Conservation (phyloP, 805 yeast genomes). For the Yamadazyma takamatsuzukensis region DNA sequence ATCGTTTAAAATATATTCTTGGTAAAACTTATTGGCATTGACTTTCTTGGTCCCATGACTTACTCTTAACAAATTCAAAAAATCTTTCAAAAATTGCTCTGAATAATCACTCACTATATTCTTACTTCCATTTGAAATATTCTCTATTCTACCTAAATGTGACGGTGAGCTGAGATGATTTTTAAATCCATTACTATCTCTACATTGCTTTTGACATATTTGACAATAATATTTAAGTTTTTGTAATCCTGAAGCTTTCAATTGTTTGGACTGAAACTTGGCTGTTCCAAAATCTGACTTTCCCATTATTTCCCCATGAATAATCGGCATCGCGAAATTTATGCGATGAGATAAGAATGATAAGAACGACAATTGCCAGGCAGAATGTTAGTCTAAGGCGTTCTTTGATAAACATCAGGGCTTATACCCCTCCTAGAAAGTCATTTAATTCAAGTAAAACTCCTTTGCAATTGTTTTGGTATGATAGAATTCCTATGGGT, state of each 20-base stretch:
- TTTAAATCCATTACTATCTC: conserved; percentile 94
- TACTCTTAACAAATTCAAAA: conserved; percentile 55
- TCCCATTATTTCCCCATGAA: too few relatives aligned
- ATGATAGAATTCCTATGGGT: conserved; percentile 20
- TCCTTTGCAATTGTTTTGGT: conserved; percentile 23
- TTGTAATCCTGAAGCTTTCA: conserved; percentile 83
- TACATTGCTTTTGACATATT: conserved; percentile 85
- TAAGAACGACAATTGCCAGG: too few relatives aligned
- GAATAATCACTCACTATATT: conserved; percentile 58
- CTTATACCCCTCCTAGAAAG: conserved; percentile 37
- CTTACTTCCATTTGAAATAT: conserved; percentile 33
- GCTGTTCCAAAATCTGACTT: conserved; percentile 44
- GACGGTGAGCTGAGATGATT: conserved; percentile 83
- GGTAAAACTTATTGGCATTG: conserved; percentile 82
- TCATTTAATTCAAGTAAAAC: conserved; percentile 24
- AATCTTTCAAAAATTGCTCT: conserved; percentile 55
- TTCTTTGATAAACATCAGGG: too few relatives aligned
- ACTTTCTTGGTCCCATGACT: conserved; percentile 80
- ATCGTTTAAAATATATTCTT: conserved; percentile 74
- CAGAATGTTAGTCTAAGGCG: too few relatives aligned
- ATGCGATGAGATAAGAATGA: too few relatives aligned
- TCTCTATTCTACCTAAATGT: conserved; percentile 56
- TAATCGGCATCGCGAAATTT: too few relatives aligned
- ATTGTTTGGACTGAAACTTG: conserved; percentile 67
- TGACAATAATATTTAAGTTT: conserved; percentile 87